These are phyloP conservation scores for Laguncularia racemosa DNA, from an alignment of 345 rosid species.

Conservation along the genomic window DNA sequence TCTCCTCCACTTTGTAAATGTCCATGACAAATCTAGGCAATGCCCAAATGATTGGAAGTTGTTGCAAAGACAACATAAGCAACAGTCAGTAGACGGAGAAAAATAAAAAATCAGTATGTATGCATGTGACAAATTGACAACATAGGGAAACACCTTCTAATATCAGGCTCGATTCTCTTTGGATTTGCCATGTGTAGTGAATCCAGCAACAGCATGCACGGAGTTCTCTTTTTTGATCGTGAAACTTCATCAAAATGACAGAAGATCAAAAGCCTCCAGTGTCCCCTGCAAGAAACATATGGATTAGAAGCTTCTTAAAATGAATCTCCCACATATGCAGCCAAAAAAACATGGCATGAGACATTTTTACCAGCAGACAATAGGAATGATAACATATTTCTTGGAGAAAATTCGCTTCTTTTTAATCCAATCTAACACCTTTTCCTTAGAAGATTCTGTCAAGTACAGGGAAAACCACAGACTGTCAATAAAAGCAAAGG, in stretches of 20 bases:
- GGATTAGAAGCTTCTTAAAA: constrained; percentile 1
- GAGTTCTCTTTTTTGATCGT: constrained; percentile 18
- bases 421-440: constrained; percentile 33
- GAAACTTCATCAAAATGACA: constrained; percentile 31
- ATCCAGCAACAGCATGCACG: constrained; percentile 42
- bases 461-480: constrained; percentile 30
- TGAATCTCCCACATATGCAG: not conserved
- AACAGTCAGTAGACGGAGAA: not conserved
- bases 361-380: constrained; percentile 28
- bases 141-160: constrained; percentile 25
- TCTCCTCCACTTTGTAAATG: constrained; percentile 26
- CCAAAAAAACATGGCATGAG: not conserved
- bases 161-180: constrained; percentile 28
- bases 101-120: not conserved
- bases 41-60: not conserved
- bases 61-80: not conserved
- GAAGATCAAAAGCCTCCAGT: constrained; percentile 44
- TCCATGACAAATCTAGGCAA: constrained; percentile 35
- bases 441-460: constrained; percentile 19
- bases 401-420: constrained; percentile 27
- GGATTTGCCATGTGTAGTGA: constrained; percentile 37
- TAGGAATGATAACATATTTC: constrained; percentile 42
- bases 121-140: not conserved
- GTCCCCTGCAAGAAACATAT: constrained; percentile 21
- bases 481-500: constrained; percentile 28